Conservation (phyloP, 192 early-diverging fungal species). For the Allomyces javanicus region DNA sequence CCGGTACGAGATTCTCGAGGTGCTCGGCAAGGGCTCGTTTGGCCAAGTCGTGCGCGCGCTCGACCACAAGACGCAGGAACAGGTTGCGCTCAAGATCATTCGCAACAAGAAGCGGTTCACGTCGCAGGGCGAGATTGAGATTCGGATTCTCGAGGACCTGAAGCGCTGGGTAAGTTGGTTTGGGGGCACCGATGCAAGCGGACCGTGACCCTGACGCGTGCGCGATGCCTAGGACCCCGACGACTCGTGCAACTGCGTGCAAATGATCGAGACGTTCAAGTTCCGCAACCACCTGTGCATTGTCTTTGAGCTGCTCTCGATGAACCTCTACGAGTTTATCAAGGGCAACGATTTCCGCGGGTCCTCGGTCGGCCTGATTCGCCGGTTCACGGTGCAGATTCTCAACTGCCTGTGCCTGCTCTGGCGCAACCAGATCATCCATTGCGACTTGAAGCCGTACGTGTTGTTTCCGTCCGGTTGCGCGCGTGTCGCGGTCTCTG, state of each 20-base stretch:
- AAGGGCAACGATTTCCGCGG: conserved; percentile 82
- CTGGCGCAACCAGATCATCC: conserved; percentile 54
- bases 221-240: conserved; percentile 44
- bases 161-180: conserved; percentile 51
- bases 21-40: conserved; percentile 86
- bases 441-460: conserved; percentile 94
- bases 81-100: conserved; percentile 86
- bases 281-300: conserved; percentile 94
- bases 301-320: conserved; percentile 76
- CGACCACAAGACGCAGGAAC: conserved; percentile 74
- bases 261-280: conserved; percentile 77
- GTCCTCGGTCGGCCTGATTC: conserved; percentile 53
- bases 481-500: too few relatives aligned
- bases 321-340: conserved; percentile 93
- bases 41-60: conserved; percentile 85
- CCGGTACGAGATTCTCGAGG: conserved; percentile 78
- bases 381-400: conserved; percentile 53
- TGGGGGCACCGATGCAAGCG: too few relatives aligned
- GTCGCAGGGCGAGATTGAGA: conserved; percentile 80
- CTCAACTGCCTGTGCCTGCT: conserved; percentile 62
- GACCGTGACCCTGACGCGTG: not conserved
- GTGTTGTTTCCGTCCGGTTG: conserved; percentile 12
- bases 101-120: conserved; percentile 93
- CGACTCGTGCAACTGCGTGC: conserved; percentile 55
- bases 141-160: conserved; percentile 76